Conservation (phyloP, 2,329 filamentous ascomycete genomes). For the Diaporthe citri region DNA sequence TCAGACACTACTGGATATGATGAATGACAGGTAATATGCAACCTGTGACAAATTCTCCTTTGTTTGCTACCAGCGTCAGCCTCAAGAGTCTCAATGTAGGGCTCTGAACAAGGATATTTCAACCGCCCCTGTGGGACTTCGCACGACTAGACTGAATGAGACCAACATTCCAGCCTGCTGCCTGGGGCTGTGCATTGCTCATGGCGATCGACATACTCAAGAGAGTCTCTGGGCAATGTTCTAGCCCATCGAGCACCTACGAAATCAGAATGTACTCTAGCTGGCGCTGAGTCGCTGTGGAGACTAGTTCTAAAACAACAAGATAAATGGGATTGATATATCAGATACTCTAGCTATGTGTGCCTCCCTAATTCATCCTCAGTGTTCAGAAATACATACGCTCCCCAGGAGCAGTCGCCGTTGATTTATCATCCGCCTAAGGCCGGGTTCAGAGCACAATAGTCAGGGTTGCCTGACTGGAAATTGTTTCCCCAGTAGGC, state of each 20-base stretch:
- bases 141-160: accelerated
- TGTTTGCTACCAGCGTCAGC: neutral
- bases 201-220: neutral
- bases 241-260: neutral
- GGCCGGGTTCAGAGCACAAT: constrained; percentile 25
- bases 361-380: neutral
- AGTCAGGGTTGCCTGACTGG: constrained; percentile 40
- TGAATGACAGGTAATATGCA: neutral
- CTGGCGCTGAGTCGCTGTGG: no score
- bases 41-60: neutral
- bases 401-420: neutral
- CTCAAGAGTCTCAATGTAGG: neutral
- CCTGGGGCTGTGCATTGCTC: neutral
- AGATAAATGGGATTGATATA: neutral
- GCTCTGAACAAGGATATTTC: neutral
- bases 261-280: neutral
- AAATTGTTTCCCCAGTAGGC: constrained; percentile 44
- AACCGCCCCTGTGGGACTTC: neutral
- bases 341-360: neutral
- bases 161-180: neutral
- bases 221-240: neutral
- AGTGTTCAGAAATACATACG: neutral
- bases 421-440: neutral
- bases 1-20: neutral
- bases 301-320: neutral